These are phyloP conservation scores for Colletotrichum somersetense DNA, from an alignment of 2,329 filamentous ascomycete genomes.

Conservation along the genomic window DNA sequence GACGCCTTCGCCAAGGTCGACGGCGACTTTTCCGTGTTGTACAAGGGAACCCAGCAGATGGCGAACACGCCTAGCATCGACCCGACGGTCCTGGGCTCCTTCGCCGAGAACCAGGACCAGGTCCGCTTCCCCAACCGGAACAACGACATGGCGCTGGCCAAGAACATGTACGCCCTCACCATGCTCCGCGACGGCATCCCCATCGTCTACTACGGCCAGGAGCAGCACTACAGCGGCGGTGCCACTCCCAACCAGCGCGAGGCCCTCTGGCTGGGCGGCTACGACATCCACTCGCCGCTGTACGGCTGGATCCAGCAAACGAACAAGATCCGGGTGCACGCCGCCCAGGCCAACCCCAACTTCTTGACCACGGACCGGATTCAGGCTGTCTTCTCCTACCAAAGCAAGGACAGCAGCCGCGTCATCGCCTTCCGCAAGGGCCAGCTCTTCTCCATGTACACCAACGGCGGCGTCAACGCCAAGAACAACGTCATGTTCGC, in stretches of 20 bases:
- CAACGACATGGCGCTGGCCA: slow-evolving; percentile 67
- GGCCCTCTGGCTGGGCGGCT: slow-evolving; percentile 66
- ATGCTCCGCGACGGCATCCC: slow-evolving; percentile 72
- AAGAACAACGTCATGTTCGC: slow-evolving; percentile 50
- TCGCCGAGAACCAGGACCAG: slow-evolving; percentile 72
- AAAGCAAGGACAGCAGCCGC: slow-evolving; percentile 28
- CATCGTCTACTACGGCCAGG: slow-evolving; percentile 75
- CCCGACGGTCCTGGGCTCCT: slow-evolving; percentile 50
- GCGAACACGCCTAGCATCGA: slow-evolving; percentile 46
- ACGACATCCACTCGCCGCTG: slow-evolving; percentile 59
- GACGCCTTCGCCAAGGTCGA: slow-evolving; percentile 12
- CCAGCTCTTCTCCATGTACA: slow-evolving; percentile 49
- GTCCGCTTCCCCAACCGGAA: slow-evolving; percentile 62
- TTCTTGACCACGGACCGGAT: slow-evolving; percentile 35
- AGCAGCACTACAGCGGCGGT: slow-evolving; percentile 67
- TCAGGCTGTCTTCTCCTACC: slow-evolving; percentile 34
- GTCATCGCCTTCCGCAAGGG: slow-evolving; percentile 40
- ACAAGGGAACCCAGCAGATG: slow-evolving; percentile 42
- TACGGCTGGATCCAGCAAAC: slow-evolving; percentile 61
- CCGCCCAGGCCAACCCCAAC: slow-evolving; percentile 25
- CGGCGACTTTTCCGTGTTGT: slow-evolving; percentile 48
- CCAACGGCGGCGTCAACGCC: slow-evolving; percentile 54
- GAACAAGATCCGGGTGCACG: slow-evolving; percentile 60
- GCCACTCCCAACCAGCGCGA: slow-evolving; percentile 66
- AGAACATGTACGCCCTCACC: slow-evolving; percentile 71